Base-by-base conservation (phyloP, 1,139 yeast genomes). In the Meyerozyma elateridarum region DNA sequence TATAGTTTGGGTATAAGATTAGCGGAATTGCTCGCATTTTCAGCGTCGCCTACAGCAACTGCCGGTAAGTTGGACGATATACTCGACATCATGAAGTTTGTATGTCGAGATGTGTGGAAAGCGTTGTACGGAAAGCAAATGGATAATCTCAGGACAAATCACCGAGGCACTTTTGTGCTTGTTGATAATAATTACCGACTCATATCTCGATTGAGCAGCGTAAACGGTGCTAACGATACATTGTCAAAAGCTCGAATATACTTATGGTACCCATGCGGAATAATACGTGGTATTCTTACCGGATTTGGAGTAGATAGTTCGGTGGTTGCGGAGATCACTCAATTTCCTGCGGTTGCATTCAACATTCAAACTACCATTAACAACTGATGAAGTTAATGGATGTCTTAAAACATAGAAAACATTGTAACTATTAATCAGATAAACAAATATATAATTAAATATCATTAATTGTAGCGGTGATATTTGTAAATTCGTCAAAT, bases 51-150 rank as follows among this genome's bases (percentile, higher is more conserved):
- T 28, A 71, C 31, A 66, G 71, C 30, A 60, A 61, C 33, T 28
- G 29, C 56, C 53, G 38, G 56, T 37, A 70, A 70, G 40, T 61
- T 76, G 34, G 57, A 70, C 45, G 91, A 84, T 40, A 67, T 82
- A 15, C 57, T 89, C 30, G 91, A 85, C 44, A 74, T 88, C 31
- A 85, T 89, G 88, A 89, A 89, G 58, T 88, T 87, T 50, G 76
- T 89, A 2, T 88, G 97, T 56, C 74, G 95, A 31, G 96, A 91
- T 46, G 82, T 89, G 22, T 89, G 97, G 97, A 77, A 75, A 46
- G 61, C 73, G 32, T 52, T 89, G 25, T 88, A 78, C 58, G 76
- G 79, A 29, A 91, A 88, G 55, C 96, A 85, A 56, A 85, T 91
- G 68, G 96, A 88, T 55, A 88, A 87, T 49, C 66, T 91, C 39